Base-by-base conservation (phyloP, 805 yeast species). In the Starmerella davenportii region DNA sequence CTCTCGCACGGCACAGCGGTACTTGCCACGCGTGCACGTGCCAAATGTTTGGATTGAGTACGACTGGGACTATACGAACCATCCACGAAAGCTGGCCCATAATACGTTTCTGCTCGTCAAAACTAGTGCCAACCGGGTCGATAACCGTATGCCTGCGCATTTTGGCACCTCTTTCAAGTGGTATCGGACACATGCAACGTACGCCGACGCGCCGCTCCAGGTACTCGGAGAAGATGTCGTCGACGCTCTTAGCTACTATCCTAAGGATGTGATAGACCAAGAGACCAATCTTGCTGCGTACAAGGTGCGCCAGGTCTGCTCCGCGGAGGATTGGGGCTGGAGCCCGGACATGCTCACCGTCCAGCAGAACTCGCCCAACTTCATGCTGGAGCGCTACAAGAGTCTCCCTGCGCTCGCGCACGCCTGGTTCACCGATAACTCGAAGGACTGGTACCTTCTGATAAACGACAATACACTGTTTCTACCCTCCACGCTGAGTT, bases 321-420 rank as follows among this genome's bases (percentile, higher is more conserved):
- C 9, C 16, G 15, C 7, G 16, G 25, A 18, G 35, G 11, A 9
- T 7, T 32, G 35, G 35, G 23, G 23, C 7, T 20, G 23, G 25
- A 5, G 25, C 25, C 17, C 15, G 7, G 35, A 19, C 13, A 9
- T 7, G n/a, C 11, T 32, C 15, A 11, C 11, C 15, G 25, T 32
- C 9, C 7, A 32, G 7, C 7, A 21, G 8, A 8, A 15, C 8
- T n/a, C 23, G n/a, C 8, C 15, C 11, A 21, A 7, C 15, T 9
- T 7, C 61, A 48, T 43, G 14, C 45, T 55, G 13, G 64, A 60
- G 41, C 49, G 50, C 41, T 60, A 46, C 49, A 60, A 60, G 48
- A 57, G 56, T 39, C 19, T 60, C n/a, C 63, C 63, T n/a, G 53
- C 54, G 54, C 50, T 56, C 20, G 47, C 49, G 8, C 58, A 59